Evolutionary conservation across 2,329 filamentous ascomycete genomes (phyloP).

Genomic region (Phialophora tarda): DNA sequence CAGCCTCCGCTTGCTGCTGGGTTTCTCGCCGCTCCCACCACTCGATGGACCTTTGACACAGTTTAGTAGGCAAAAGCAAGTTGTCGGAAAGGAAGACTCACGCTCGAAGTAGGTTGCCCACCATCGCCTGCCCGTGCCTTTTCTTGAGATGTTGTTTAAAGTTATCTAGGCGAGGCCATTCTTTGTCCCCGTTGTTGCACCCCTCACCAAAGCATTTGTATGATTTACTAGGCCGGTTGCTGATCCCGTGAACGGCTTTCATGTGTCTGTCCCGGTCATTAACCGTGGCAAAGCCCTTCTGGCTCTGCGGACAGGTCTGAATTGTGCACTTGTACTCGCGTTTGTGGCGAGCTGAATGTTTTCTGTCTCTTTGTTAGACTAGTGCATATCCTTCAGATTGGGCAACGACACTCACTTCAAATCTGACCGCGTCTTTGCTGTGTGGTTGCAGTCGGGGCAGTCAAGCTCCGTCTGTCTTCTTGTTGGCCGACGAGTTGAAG

Average conservation of each 20-base stretch:
- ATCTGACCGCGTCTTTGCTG: constrained; percentile 48
- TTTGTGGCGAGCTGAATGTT: constrained; percentile 72
- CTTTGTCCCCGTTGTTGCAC: constrained; percentile 68
- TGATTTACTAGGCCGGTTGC: constrained; percentile 51
- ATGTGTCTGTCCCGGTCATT: constrained; percentile 85
- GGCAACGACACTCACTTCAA: constrained; percentile 44
- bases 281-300: constrained; percentile 73
- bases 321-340: constrained; percentile 70
- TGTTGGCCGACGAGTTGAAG: constrained; percentile 4
- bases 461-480: constrained; percentile 5
- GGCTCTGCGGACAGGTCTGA: constrained; percentile 59
- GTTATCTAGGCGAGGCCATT: constrained; percentile 83
- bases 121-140: constrained; percentile 63
- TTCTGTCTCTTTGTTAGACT: constrained; percentile 58
- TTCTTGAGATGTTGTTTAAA: constrained; percentile 78
- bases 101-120: constrained; percentile 54
- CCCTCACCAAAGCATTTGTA: constrained; percentile 65
- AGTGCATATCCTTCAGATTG: background rate
- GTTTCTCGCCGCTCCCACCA: constrained; percentile 44
- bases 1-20: constrained; percentile 9
- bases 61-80: constrained; percentile 3
- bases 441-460: constrained; percentile 26
- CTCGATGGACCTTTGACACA: constrained; percentile 43
- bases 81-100: constrained; percentile 44
- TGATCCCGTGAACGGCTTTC: constrained; percentile 69